Conservation (phyloP, 2,329 filamentous ascomycete genomes). For the Pyricularia sp. region DNA sequence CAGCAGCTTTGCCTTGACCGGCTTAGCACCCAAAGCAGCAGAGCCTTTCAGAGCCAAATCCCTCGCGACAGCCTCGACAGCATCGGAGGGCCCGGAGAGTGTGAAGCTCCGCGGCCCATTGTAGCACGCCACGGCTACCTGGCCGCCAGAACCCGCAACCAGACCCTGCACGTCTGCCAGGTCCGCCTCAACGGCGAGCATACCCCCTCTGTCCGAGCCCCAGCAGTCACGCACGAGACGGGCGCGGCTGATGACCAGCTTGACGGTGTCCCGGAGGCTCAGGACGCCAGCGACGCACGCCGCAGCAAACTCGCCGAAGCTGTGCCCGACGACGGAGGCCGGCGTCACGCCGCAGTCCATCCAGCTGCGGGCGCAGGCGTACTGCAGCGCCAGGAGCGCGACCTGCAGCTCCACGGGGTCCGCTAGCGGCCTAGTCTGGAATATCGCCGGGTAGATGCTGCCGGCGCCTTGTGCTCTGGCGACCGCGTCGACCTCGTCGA, state of each 20-base stretch:
- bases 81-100: constrained; percentile 24
- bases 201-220: constrained; percentile 25
- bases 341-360: constrained; percentile 23
- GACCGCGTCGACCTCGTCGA: constrained; percentile 14
- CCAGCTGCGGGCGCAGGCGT: constrained; percentile 24
- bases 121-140: constrained; percentile 32
- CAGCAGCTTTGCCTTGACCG: constrained; percentile 25
- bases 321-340: constrained; percentile 26
- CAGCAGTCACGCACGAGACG: constrained; percentile 20
- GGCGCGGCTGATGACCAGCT: constrained; percentile 19
- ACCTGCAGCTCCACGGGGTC: constrained; percentile 25
- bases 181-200: constrained; percentile 28
- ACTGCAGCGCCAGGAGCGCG: constrained; percentile 28
- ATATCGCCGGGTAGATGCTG: constrained; percentile 23
- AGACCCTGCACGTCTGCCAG: constrained; percentile 12
- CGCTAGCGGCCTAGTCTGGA: constrained; percentile 13
- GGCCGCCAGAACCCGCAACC: background rate
- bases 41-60: background rate
- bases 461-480: constrained; percentile 10
- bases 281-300: constrained; percentile 24
- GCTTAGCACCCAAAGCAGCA: background rate
- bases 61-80: constrained; percentile 19
- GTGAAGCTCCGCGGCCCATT: constrained; percentile 33
- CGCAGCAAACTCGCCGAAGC: constrained; percentile 31
- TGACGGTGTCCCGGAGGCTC: constrained; percentile 20